These are phyloP conservation scores for Phalaenopsis aphrodite DNA, from an alignment of 106 monocot genomes.

Conservation along the genomic window DNA sequence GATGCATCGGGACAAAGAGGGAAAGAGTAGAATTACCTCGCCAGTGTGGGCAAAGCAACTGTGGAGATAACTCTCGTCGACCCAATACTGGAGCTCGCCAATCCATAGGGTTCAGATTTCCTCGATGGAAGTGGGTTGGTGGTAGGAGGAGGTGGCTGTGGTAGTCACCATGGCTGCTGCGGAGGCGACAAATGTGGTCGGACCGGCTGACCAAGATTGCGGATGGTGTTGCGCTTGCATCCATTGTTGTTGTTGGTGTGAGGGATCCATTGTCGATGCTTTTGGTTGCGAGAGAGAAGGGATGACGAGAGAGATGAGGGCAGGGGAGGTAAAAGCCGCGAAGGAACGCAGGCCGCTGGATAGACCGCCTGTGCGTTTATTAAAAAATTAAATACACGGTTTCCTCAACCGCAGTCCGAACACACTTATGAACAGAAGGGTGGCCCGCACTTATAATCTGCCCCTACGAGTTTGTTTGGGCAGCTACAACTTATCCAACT, in stretches of 20 bases:
- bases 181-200: constrained; percentile 9
- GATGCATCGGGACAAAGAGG: background rate
- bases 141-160: constrained; percentile 20
- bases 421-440: no score
- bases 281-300: no score
- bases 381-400: no score
- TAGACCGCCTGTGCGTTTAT: no score
- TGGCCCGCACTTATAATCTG: no score
- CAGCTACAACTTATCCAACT: no score
- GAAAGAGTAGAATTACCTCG: constrained; percentile 28
- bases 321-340: no score
- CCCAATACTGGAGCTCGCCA: constrained; percentile 96
- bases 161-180: constrained; percentile 8
- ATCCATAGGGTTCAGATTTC: constrained; percentile 85
- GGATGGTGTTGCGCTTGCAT: constrained; percentile 28
- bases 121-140: constrained; percentile 65
- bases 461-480: no score
- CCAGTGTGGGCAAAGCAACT: constrained; percentile 88
- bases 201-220: constrained; percentile 16
- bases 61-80: constrained; percentile 84
- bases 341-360: no score
- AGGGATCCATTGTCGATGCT: background rate
- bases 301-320: no score
- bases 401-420: no score
- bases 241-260: constrained; percentile 6